Evolutionary conservation across 352 stramenopile genomes (phyloP).

Genomic region (Saprolegnia diclina): DNA sequence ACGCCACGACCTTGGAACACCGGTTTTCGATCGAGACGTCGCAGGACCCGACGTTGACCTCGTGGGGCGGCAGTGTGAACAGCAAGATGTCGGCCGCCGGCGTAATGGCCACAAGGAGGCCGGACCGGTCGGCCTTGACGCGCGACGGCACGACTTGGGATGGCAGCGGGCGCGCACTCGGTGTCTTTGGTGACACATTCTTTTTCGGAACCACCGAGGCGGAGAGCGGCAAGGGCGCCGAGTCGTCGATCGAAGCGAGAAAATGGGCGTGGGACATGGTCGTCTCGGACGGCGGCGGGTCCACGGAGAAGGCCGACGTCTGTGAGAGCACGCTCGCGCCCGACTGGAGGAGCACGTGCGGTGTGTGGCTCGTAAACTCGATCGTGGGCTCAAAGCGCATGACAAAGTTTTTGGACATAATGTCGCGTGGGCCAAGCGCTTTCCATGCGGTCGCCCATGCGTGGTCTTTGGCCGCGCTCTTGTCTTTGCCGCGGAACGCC

Average conservation of each 20-base stretch:
- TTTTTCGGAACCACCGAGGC: neutral
- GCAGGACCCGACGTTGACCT: neutral
- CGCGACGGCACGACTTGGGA: neutral
- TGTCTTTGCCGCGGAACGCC: slow-evolving; percentile 12
- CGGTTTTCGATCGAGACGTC: slow-evolving; percentile 14
- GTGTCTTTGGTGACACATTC: neutral
- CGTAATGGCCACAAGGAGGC: neutral
- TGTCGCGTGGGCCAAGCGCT: neutral
- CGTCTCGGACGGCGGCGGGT: neutral
- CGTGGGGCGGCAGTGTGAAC: neutral
- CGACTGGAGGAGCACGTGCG: neutral
- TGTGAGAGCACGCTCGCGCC: neutral
- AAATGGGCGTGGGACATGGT: neutral
- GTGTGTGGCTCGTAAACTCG: neutral
- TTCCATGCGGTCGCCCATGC: slow-evolving; percentile 18
- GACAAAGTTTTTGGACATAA: slow-evolving; percentile 19
- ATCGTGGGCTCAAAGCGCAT: slow-evolving; percentile 7
- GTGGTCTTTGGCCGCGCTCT: slow-evolving; percentile 16
- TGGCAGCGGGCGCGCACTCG: neutral
- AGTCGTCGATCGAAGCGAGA: slow-evolving; percentile 3
- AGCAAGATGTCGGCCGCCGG: slow-evolving; percentile 9
- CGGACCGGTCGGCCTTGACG: neutral
- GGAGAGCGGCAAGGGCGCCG: neutral
- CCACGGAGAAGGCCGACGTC: neutral
- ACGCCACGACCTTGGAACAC: slow-evolving; percentile 1